These are phyloP conservation scores for Ustulina deusta DNA, from an alignment of 2,329 filamentous ascomycete genomes.

Conservation along the genomic window DNA sequence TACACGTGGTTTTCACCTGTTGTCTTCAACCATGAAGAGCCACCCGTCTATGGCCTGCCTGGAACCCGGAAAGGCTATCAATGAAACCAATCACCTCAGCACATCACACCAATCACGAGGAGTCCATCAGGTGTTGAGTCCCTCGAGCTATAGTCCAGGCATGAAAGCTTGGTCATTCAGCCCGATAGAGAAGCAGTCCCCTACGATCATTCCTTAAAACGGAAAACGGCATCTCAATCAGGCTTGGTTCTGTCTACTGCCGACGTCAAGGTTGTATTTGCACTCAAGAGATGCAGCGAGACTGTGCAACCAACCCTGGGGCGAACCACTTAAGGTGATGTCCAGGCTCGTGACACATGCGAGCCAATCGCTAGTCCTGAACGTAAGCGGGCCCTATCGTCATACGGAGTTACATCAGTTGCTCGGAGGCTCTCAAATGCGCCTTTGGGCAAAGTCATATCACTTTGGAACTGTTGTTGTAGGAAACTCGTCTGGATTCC, in stretches of 20 bases:
- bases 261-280: slow-evolving; percentile 38
- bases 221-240: slow-evolving; percentile 37
- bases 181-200: slow-evolving; percentile 34
- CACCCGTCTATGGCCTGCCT: slow-evolving; percentile 13
- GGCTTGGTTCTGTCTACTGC: slow-evolving; percentile 31
- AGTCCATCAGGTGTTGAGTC: slow-evolving; percentile 30
- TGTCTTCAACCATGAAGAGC: slow-evolving; percentile 9
- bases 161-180: slow-evolving; percentile 31
- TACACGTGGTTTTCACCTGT: not conserved
- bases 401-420: slow-evolving; percentile 39
- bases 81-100: slow-evolving; percentile 21
- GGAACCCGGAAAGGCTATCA: slow-evolving; percentile 18
- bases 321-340: slow-evolving; percentile 35
- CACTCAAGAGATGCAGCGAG: slow-evolving; percentile 30
- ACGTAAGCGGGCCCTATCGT: slow-evolving; percentile 35
- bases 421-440: slow-evolving; percentile 38
- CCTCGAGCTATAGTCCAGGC: slow-evolving; percentile 18
- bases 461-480: slow-evolving; percentile 26
- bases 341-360: slow-evolving; percentile 39
- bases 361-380: slow-evolving; percentile 34
- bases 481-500: slow-evolving; percentile 21
- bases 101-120: slow-evolving; percentile 34
- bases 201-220: slow-evolving; percentile 39
- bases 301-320: slow-evolving; percentile 37
- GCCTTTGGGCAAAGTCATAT: slow-evolving; percentile 25